Base-by-base conservation (phyloP, 2,329 filamentous ascomycete species). In the Scortechinia acanthostroma region DNA sequence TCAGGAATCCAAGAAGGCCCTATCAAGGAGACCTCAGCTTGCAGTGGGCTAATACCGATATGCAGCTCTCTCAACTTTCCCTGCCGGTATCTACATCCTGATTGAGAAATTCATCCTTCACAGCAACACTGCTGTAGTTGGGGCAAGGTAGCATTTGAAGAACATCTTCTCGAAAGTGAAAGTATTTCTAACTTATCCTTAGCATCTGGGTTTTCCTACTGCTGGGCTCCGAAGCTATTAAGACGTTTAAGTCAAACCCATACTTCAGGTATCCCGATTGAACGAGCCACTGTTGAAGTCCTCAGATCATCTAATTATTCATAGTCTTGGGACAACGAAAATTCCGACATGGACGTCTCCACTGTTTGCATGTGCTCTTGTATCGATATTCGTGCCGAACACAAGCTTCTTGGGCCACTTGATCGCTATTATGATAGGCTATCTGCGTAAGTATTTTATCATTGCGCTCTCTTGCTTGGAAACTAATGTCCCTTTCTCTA, bases 281-380 rank as follows among this genome's bases (percentile, higher is more conserved):
- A n/a, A n/a, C n/a, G n/a, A n/a, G 25, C 25, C n/a, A 10, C n/a
- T 30, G 25, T 30, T 30, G 10, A n/a, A 30, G n/a, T 30, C n/a
- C 10, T 30, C 10, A n/a, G n/a, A 30, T 30, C 25, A 30, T 30
- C 10, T n/a, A n/a, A 30, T n/a, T 30, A 30, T 30, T 30, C 25
- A n/a, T 30, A 40, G 35, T 20, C 69, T 84, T 47, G 72, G 64
- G 33, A 73, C 71, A 4, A 67, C 73, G 44, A 70, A 87, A 53
- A 89, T 98, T 47, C 91, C 93, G 2, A 97, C 91, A 0, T 97
- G 91, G 91, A 87, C 83, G 4, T 88, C 87, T 2, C 91, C 93
- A 3, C 67, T 97, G n/a, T 70, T 88, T 43, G 69, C 89, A 55
- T 77, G 87, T 43, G 65, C 95, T 28, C 73, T 91, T 14, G 78